These are phyloP conservation scores for Dimargaris cristalligena DNA, from an alignment of 192 early-diverging fungal genomes.

Conservation along the genomic window DNA sequence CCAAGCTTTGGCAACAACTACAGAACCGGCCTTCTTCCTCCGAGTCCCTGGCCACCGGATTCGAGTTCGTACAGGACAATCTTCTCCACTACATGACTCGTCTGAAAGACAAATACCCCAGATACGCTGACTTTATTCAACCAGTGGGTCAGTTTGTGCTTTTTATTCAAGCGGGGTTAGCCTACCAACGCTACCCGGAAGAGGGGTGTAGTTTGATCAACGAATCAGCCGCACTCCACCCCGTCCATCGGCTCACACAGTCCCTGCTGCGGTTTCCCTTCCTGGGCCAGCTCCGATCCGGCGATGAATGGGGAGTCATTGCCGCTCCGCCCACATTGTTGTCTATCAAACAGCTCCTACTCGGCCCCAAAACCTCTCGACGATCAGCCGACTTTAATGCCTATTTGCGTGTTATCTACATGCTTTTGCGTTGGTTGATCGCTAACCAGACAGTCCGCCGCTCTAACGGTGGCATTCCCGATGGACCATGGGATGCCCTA, in stretches of 20 bases:
- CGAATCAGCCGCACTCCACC: background rate
- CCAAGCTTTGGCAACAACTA: no score
- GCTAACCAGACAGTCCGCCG: no score
- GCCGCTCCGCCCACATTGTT: background rate
- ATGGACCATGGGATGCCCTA: conserved; percentile 22
- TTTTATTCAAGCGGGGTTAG: background rate
- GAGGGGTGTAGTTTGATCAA: background rate
- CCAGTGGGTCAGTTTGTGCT: conserved; percentile 26
- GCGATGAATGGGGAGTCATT: background rate
- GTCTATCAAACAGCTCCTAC: no score
- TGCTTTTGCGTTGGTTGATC: no score
- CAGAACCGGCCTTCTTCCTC: no score
- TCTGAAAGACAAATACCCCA: conserved; percentile 44
- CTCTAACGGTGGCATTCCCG: no score
- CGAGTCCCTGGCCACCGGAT: no score
- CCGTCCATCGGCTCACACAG: background rate
- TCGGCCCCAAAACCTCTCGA: no score
- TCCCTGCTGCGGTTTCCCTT: conserved; percentile 3
- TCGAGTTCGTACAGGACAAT: conserved; percentile 48
- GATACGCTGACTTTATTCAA: conserved; percentile 59
- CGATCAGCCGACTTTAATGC: no score
- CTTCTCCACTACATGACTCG: conserved; percentile 42
- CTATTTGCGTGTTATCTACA: no score
- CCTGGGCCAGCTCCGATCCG: background rate
- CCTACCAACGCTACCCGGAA: background rate